Base-by-base conservation (phyloP, 176 grass and related monocot genomes). In the Oryza punctata region DNA sequence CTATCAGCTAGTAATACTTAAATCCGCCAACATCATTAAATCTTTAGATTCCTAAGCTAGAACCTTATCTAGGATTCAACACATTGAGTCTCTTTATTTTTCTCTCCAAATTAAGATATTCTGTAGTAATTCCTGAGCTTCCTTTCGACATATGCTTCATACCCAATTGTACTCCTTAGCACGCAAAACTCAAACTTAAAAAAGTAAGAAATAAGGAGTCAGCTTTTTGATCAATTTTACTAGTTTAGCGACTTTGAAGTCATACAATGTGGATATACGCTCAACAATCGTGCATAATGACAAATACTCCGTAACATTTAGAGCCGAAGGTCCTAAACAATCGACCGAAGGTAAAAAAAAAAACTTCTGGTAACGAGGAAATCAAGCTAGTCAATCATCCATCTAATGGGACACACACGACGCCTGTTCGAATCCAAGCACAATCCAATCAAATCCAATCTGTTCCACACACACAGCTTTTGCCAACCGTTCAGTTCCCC, bases 261-360 rank as follows among this genome's bases (percentile, higher is more conserved):
- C 16, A 21, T 43, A 65, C 29, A 69, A 47, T 2, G 0, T 27
- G 33, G 6, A 35, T 5, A 35, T 35, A 35, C 6, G 33, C 6
- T 5, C 6, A 82, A 75, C 43, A 71, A 81, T 30, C 40, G 49
- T 63, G 54, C 23, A 26, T 60, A 21, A 84, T 67, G 21, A 32
- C 7, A 80, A 52, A n/a, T n/a, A n/a, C n/a, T n/a, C n/a, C n/a
- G 13, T 27, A 9, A 63, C 32, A 69, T 25, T 45, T 7, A 15
- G n/a, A 79, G 24, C 10, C 6, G n/a, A 16, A 45, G 26, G 2
- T 72, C 12, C 23, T 35, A 54, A 50, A 40, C 38, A 23, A 77
- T 10, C 3, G 15, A 5, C 14, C 26, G 23, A 38, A 9, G 54
- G 21, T 60, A 57, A 57, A 35, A 35, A n/a, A n/a, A n/a, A n/a